These are phyloP conservation scores for Verruconis gallopava DNA, from an alignment of 2,329 filamentous ascomycete species.

Conservation along the genomic window DNA sequence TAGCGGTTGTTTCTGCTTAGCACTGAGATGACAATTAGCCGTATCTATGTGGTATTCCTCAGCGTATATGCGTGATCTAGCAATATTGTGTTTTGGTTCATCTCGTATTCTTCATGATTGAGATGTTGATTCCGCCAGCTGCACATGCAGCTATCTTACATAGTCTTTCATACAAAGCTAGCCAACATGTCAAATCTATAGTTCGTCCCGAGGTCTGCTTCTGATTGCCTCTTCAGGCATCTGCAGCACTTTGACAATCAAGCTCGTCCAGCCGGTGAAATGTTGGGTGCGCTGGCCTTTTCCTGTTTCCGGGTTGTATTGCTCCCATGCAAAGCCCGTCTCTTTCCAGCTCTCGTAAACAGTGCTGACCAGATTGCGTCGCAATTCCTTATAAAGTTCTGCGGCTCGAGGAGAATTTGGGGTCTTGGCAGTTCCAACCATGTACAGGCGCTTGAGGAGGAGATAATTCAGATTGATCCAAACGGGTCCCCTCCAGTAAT, in stretches of 20 bases:
- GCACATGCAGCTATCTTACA: no score
- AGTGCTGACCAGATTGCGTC: conserved; percentile 73
- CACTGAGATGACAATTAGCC: no score
- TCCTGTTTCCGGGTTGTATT: conserved; percentile 86
- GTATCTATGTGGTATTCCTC: no score
- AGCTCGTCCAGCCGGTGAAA: conserved; percentile 90
- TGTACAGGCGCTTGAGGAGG: conserved; percentile 58
- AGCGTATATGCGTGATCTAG: no score
- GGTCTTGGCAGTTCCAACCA: conserved; percentile 37
- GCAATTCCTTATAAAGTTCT: conserved; percentile 60
- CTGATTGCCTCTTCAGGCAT: conserved; percentile 62
- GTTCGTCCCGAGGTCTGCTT: no score
- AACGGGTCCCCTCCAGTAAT: conserved; percentile 90
- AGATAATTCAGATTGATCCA: conserved; percentile 98
- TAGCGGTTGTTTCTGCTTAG: no score
- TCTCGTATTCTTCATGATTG: no score
- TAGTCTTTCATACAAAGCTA: no score
- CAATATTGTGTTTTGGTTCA: no score
- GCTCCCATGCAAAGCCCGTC: conserved; percentile 96
- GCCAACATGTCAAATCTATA: no score
- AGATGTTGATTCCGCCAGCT: no score
- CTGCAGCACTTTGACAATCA: conserved; percentile 89
- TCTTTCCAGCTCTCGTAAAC: conserved; percentile 73
- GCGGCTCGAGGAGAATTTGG: conserved; percentile 50
- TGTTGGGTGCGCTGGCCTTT: conserved; percentile 83